Conservation (phyloP, 148 eudicot species). For the Heliosperma pusillum region DNA sequence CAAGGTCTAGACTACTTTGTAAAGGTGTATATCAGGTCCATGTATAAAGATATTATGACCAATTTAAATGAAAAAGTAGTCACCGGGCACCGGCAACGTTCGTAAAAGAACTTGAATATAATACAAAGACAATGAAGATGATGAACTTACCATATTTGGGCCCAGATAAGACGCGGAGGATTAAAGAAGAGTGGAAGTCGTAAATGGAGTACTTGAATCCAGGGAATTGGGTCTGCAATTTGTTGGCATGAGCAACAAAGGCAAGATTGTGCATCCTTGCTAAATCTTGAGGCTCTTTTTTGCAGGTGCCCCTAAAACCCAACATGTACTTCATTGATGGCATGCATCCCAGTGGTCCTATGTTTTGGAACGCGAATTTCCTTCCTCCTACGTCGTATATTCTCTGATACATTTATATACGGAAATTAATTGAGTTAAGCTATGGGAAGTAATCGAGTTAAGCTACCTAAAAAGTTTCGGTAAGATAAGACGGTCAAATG, state of each 20-base stretch:
- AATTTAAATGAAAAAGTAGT: no score
- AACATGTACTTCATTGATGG: constrained; percentile 36
- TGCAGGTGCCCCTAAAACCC: constrained; percentile 23
- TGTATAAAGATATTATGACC: no score
- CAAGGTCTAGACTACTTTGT: no score
- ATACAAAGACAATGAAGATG: neutral
- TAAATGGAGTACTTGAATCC: constrained; percentile 40
- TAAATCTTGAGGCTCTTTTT: constrained; percentile 27
- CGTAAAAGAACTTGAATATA: no score
- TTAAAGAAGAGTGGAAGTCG: constrained; percentile 33
- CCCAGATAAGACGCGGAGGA: constrained; percentile 22
- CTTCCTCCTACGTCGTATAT: constrained; percentile 41
- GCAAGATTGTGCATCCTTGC: constrained; percentile 35
- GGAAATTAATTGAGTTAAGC: no score
- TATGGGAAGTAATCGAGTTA: no score
- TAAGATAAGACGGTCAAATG: no score
- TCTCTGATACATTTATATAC: constrained; percentile 22
- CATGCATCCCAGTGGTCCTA: constrained; percentile 47
- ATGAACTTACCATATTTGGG: constrained; percentile 30
- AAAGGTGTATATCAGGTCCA: no score
- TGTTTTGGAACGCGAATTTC: constrained; percentile 46
- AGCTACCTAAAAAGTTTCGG: no score
- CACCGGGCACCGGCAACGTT: no score
- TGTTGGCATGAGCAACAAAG: constrained; percentile 15
- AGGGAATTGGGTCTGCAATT: constrained; percentile 25